Evolutionary conservation across 495 filamentous ascomycete genomes (phyloP).

Genomic region (Hypoxylon rickii): DNA sequence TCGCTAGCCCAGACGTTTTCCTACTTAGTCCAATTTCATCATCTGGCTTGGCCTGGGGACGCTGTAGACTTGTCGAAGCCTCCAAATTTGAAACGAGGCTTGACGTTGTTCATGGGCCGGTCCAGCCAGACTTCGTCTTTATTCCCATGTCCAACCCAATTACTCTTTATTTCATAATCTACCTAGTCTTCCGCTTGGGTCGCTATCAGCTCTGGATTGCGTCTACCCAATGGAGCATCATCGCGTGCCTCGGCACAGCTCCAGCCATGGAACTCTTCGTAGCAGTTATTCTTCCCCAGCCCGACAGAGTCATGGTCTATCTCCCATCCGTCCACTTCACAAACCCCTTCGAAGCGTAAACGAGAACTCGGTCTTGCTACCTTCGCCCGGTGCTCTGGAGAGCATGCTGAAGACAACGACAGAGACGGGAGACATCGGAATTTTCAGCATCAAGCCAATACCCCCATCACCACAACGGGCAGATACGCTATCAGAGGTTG

Average conservation of each 20-base stretch:
- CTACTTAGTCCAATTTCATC: slow-evolving; percentile 10
- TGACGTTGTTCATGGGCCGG: slow-evolving; percentile 21
- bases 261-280: slow-evolving; percentile 48
- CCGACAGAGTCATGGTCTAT: slow-evolving; percentile 11
- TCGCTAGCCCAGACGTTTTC: slow-evolving; percentile 2
- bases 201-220: background rate
- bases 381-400: slow-evolving; percentile 52
- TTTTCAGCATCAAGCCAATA: slow-evolving; percentile 60
- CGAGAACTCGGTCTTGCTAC: slow-evolving; percentile 42
- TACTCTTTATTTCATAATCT: slow-evolving; percentile 39
- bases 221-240: slow-evolving; percentile 42
- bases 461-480: slow-evolving; percentile 43
- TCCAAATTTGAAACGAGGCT: slow-evolving; percentile 4
- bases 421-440: slow-evolving; percentile 69
- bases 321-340: slow-evolving; percentile 33
- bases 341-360: slow-evolving; percentile 46
- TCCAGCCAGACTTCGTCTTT: slow-evolving; percentile 21
- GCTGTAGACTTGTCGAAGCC: slow-evolving; percentile 20
- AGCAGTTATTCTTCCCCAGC: slow-evolving; percentile 40
- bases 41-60: slow-evolving; percentile 18
- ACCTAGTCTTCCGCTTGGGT: background rate
- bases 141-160: slow-evolving; percentile 23
- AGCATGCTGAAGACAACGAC: slow-evolving; percentile 74
- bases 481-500: slow-evolving; percentile 25
- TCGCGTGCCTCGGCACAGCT: slow-evolving; percentile 43